Base-by-base conservation (phyloP, 1,284 basidiomycete genomes). In the Microstroma glucosiphilum region DNA sequence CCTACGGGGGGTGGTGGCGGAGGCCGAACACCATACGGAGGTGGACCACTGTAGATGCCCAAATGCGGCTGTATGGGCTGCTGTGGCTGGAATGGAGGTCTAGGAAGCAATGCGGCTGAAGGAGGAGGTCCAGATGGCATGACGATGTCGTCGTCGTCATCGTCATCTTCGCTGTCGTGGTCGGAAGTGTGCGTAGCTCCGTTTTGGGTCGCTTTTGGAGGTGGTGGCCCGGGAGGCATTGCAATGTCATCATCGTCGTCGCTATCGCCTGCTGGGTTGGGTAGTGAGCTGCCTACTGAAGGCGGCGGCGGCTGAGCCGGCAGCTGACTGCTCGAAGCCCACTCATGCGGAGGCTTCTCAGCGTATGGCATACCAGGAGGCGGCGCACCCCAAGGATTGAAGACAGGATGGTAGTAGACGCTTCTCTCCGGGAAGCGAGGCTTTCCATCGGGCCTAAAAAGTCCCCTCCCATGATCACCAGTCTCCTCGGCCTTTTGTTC, bases 281-380 rank as follows among this genome's bases (percentile, higher is more conserved):
- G 19, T 13, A 62, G 56, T 25, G 53, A 53, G 11, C 19, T 55
- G 2, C 59, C 42, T 30, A 57, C 58, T 62, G 26, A 25, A 41
- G 37, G 12, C 54, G 19, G n/a, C 15, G 42, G 37, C 12, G 43
- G 19, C 40, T 61, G 42, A 17, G 26, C 26, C 17, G 42, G 26
- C 9, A 9, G 55, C 17, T 26, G 48, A 48, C n/a, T 15, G 23
- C 12, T 40, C 12, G n/a, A 19, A 17, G 17, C 41, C 60, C 63
- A 55, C 43, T 71, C 67, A 67, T 58, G 26, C 19, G 57, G 60
- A 26, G 63, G 46, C 49, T 88, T 83, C 77, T 96, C 91, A 57
- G 86, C 81, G 79, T 96, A 96, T 9, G 90, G 91, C 92, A 96
- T 91, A 8, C 93, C 93, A 9, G 93, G 93, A 21, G 93, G 93